A percentile compares a stretch with the other conserved stretches of the same genome.
phyloP scores from a whole-genome alignment of 2,329 filamentous ascomycete species.

The Colletotrichum liriopes region DNA sequence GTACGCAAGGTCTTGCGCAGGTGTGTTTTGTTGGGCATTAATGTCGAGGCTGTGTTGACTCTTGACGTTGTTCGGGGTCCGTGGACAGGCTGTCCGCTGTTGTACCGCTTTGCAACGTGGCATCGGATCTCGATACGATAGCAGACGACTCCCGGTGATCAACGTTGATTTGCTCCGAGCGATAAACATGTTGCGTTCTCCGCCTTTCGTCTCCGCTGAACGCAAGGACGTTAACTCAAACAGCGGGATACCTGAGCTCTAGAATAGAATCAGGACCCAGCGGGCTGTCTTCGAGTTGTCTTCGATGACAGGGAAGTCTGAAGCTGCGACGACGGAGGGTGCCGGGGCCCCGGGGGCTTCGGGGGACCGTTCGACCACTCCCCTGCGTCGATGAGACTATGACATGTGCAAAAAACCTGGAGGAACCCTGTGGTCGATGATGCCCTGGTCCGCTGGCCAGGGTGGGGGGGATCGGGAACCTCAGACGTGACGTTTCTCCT shows the following conservation, averaged over 20 bases:
- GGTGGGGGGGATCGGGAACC: not conserved
- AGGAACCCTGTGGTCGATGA: constrained; percentile 9
- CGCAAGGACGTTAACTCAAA: constrained; percentile 23
- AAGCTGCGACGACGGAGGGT: constrained; percentile 7
- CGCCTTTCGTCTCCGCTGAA: constrained; percentile 29
- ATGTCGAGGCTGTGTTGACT: constrained; percentile 4
- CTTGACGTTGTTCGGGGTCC: constrained; percentile 1
- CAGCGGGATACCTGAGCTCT: not conserved
- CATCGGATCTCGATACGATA: constrained; percentile 32
- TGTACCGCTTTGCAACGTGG: constrained; percentile 18
- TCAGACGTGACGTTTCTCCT: constrained; percentile 14
- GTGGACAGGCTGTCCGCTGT: constrained; percentile 16
- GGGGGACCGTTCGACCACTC: constrained; percentile 1
- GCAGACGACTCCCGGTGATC: constrained; percentile 15
- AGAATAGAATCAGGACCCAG: constrained; percentile 15
- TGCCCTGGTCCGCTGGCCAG: constrained; percentile 12
- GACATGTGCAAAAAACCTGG: constrained; percentile 25
- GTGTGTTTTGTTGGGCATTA: not conserved
- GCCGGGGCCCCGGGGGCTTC: constrained; percentile 8
- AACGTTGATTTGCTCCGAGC: constrained; percentile 22
- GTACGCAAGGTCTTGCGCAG: not conserved
- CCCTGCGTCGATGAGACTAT: constrained; percentile 36
- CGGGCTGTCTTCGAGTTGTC: constrained; percentile 7
- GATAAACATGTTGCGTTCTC: constrained; percentile 25
- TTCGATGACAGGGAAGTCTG: constrained; percentile 13